Conservation (phyloP, 2,329 filamentous ascomycete species). For the Colletotrichum karsti region DNA sequence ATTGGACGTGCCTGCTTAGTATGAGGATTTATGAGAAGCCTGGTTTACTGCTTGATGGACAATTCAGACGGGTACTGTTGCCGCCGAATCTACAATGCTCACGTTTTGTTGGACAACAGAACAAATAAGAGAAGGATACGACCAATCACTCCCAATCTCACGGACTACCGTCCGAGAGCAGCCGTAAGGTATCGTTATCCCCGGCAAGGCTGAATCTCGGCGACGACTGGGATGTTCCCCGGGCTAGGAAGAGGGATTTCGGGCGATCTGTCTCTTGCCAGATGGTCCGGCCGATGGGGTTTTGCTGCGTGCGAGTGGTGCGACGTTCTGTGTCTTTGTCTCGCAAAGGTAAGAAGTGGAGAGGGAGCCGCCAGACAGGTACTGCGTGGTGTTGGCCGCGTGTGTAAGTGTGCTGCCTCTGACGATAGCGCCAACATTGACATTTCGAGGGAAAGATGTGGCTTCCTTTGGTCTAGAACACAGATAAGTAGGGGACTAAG, state of each 20-base stretch:
- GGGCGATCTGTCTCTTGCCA: constrained; percentile 20
- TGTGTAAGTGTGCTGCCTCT: constrained; percentile 17
- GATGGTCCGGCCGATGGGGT: background rate
- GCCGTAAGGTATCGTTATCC: background rate
- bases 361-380: background rate
- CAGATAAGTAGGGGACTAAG: background rate
- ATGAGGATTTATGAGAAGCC: too few relatives aligned
- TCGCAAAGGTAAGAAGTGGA: constrained; percentile 8
- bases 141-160: background rate
- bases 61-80: too few relatives aligned
- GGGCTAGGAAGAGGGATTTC: background rate
- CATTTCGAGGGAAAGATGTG: background rate
- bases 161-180: background rate
- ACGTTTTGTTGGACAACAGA: too few relatives aligned
- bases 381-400: background rate
- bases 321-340: constrained; percentile 14
- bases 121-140: background rate
- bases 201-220: constrained; percentile 20
- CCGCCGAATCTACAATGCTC: too few relatives aligned
- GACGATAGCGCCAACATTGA: background rate
- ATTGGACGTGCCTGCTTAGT: too few relatives aligned
- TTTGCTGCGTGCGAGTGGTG: constrained; percentile 1
- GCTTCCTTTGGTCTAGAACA: background rate
- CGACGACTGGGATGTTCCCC: constrained; percentile 10
- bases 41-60: too few relatives aligned